A percentile compares a stretch with the other conserved stretches of the same genome.
Conservation (phyloP, 2,329 filamentous ascomycete genomes). For the Clarireedia hainanense region DNA sequence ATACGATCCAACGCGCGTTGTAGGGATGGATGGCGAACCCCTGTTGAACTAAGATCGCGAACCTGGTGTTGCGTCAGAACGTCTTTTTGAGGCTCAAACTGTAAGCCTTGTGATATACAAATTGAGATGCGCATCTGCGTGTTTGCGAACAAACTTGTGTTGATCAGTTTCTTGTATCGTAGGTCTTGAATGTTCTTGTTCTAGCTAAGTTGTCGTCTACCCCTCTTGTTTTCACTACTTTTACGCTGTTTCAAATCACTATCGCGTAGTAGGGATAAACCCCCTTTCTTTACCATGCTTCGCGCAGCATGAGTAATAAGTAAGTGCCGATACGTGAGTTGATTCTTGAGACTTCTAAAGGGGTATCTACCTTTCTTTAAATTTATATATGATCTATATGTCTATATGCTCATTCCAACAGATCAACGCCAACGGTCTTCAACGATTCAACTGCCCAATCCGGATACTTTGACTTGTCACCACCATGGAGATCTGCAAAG, state of each 20-base stretch:
- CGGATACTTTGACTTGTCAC: conserved; percentile 60
- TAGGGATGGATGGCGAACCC: conserved; percentile 2
- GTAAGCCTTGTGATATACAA: no score
- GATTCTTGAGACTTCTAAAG: not conserved
- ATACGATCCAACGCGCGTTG: not conserved
- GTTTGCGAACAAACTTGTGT: no score
- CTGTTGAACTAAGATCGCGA: not conserved
- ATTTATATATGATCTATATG: not conserved
- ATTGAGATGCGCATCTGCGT: no score
- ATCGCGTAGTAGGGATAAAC: not conserved
- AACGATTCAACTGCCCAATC: conserved; percentile 79
- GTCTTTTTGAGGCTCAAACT: not conserved
- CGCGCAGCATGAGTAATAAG: not conserved
- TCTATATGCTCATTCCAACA: conserved; percentile 35
- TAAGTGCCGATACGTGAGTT: not conserved
- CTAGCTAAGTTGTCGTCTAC: no score
- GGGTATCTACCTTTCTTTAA: conserved; percentile 4
- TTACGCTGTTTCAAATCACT: no score
- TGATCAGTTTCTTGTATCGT: no score
- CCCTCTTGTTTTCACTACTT: no score
- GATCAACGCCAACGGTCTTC: conserved; percentile 69
- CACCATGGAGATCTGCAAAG: conserved; percentile 64
- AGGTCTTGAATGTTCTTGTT: no score
- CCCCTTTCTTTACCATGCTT: not conserved
- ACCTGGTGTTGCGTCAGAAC: not conserved